phyloP scores from a whole-genome alignment of 2,329 filamentous ascomycete genomes.

The Colletotrichum lindemuthianum region DNA sequence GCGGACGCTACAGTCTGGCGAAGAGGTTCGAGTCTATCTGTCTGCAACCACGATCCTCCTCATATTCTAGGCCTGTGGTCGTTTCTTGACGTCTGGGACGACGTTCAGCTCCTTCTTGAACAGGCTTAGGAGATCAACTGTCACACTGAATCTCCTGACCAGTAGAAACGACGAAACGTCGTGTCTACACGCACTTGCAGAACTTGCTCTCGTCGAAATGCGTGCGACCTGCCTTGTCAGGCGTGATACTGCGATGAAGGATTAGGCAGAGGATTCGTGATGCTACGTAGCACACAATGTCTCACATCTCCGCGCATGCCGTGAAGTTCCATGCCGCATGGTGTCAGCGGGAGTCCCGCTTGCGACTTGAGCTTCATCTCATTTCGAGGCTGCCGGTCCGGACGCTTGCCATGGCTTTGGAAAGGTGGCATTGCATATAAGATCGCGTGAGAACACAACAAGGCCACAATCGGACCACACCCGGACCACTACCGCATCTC shows the following conservation, averaged over 20 bases:
- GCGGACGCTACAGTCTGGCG: too few species aligned
- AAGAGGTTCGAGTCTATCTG: too few species aligned
- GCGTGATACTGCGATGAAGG: slow-evolving; percentile 9
- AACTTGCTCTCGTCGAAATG: background rate
- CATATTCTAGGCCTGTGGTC: background rate
- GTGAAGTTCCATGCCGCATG: background rate
- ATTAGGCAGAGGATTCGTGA: slow-evolving; percentile 9
- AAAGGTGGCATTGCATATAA: background rate
- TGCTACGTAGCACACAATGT: background rate
- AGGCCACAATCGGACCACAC: background rate
- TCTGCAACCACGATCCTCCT: too few species aligned
- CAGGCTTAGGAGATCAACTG: slow-evolving; percentile 6
- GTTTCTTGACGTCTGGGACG: background rate
- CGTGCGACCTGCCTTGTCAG: slow-evolving; percentile 9
- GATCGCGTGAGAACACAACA: background rate
- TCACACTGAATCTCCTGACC: too few species aligned
- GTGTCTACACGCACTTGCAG: too few species aligned
- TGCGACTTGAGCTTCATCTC: background rate
- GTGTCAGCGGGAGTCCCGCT: background rate
- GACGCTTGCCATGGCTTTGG: background rate
- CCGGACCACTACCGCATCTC: background rate
- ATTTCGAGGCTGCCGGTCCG: background rate
- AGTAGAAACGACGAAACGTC: too few species aligned
- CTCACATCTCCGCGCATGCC: background rate
- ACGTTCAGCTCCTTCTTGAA: slow-evolving; percentile 15